A percentile compares a stretch with the other conserved stretches of the same genome.
These are phyloP conservation scores for Amphirosellinia nigrospora DNA, from an alignment of 495 filamentous ascomycete genomes.

Conservation along the genomic window DNA sequence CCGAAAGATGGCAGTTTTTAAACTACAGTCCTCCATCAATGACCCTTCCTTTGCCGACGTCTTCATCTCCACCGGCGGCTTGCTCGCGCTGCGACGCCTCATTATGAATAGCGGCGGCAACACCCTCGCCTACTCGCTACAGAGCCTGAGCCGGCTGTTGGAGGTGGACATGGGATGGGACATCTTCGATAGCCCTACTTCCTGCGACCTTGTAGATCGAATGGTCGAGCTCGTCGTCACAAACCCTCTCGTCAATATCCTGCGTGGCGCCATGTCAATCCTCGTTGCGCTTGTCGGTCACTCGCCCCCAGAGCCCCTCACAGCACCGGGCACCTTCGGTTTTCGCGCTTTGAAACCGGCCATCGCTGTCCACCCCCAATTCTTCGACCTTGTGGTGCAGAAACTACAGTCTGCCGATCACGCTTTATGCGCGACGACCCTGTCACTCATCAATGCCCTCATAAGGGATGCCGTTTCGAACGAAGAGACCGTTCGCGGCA, in stretches of 20 bases:
- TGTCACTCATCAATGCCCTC: slow-evolving; percentile 93
- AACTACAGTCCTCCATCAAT: slow-evolving; percentile 89
- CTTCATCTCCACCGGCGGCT: slow-evolving; percentile 88
- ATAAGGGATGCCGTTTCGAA: slow-evolving; percentile 92
- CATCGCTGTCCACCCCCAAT: slow-evolving; percentile 87
- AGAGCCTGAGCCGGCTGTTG: slow-evolving; percentile 81
- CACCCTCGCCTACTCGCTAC: slow-evolving; percentile 91
- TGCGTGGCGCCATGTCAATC: slow-evolving; percentile 95
- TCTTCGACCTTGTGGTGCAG: slow-evolving; percentile 90
- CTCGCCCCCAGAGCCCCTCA: slow-evolving; percentile 53
- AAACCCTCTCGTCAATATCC: slow-evolving; percentile 95
- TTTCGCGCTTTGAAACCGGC: slow-evolving; percentile 92
- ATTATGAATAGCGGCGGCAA: slow-evolving; percentile 87
- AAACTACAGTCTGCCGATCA: slow-evolving; percentile 93
- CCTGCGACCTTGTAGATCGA: slow-evolving; percentile 65
- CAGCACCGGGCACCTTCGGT: slow-evolving; percentile 67
- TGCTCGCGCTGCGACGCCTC: slow-evolving; percentile 79
- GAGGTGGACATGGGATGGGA: slow-evolving; percentile 99
- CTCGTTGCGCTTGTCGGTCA: slow-evolving; percentile 91
- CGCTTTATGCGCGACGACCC: slow-evolving; percentile 91
- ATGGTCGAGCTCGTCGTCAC: slow-evolving; percentile 93
- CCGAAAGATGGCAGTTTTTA: slow-evolving; percentile 99
- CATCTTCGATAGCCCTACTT: slow-evolving; percentile 59
- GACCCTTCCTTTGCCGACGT: slow-evolving; percentile 97
- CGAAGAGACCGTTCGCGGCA: slow-evolving; percentile 54